These are phyloP conservation scores for Gypsophila paniculata DNA, from an alignment of 179 eudicot species.

Conservation along the genomic window DNA sequence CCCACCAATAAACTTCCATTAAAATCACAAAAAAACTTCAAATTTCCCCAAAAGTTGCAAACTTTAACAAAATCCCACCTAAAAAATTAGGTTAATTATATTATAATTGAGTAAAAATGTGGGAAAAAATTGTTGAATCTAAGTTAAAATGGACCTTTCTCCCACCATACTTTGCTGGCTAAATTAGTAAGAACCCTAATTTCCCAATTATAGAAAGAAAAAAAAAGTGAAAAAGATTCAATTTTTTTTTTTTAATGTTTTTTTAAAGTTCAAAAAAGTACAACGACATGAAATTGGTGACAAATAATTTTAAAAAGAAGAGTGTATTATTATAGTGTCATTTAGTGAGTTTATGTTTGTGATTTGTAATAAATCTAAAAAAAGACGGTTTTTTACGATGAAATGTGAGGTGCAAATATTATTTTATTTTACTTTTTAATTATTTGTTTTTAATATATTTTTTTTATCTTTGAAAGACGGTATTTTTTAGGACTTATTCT, in stretches of 20 bases:
- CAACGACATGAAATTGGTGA: too few species aligned
- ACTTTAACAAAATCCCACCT: slow-evolving; percentile 14
- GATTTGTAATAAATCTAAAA: not conserved
- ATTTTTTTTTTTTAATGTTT: too few species aligned
- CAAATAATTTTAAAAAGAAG: too few species aligned
- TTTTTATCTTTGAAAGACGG: too few species aligned
- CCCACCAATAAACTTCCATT: slow-evolving; percentile 9
- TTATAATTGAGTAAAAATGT: slow-evolving; percentile 7
- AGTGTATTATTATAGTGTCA: too few species aligned
- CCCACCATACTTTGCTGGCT: slow-evolving; percentile 27
- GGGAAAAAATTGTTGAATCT: slow-evolving; percentile 31
- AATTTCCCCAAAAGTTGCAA: slow-evolving; percentile 9
- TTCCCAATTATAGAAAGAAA: slow-evolving; percentile 34
- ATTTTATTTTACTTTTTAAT: too few species aligned
- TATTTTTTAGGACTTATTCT: too few species aligned
- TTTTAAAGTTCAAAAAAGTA: too few species aligned
- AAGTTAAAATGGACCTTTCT: slow-evolving; percentile 51
- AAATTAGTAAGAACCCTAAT: slow-evolving; percentile 22
- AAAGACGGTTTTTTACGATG: too few species aligned
- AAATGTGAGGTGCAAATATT: too few species aligned
- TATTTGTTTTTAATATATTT: too few species aligned
- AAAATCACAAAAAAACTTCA: slow-evolving; percentile 8
- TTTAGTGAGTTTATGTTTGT: too few species aligned
- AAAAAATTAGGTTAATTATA: slow-evolving; percentile 17
- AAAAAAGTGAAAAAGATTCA: not conserved